Base-by-base conservation (phyloP, 768 basidiomycete species). In the Podaxis sp. region DNA sequence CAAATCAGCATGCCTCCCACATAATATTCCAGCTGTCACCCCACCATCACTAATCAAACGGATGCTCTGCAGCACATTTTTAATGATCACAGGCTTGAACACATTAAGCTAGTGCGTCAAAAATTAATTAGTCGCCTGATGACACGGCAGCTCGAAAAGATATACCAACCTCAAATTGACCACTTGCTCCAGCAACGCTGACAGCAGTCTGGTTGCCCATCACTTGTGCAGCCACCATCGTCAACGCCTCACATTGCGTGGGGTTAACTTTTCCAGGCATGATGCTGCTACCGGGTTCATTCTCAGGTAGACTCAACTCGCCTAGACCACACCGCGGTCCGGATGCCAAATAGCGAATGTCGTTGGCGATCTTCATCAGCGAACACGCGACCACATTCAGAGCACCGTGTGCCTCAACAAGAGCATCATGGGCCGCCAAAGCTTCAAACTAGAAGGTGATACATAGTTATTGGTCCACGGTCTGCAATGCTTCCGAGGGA, bases 191-290 rank as follows among this genome's bases (percentile, higher is more conserved):
- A 38, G 95, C 96, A 66, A 99, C 80, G 69, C 89, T 91, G 73
- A 99, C 93, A 50, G 89, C 77, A 11, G 95, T 95, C 75, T 99
- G 92, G 78, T 99, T 99, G 46, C 97, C 97, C 77, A 99, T 96
- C 4, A 99, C 96, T 75, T 99, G 97, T 0, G 96, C 95, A 46
- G 95, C 93, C 24, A 99, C 95, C 97, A 99, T 99, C 10, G 97
- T 99, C 65, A 99, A 76, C 7, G 97, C 97, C 77, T 99, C 97
- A 69, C 97, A 99, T 74, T 99, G 97, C 4, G 97, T 99, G 11
- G 97, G 97, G 78, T 99, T 99, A 63, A 99, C 97, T 80, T 99
- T 99, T 64, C 97, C 97, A 6, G 96, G 97, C 97, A 99, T 99
- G 78, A 99, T 99, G 63, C 94, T 96, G 71, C 94, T 96, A 52